phyloP scores from a whole-genome alignment of 257 asterid genomes.

The Solanum habrochaites region DNA sequence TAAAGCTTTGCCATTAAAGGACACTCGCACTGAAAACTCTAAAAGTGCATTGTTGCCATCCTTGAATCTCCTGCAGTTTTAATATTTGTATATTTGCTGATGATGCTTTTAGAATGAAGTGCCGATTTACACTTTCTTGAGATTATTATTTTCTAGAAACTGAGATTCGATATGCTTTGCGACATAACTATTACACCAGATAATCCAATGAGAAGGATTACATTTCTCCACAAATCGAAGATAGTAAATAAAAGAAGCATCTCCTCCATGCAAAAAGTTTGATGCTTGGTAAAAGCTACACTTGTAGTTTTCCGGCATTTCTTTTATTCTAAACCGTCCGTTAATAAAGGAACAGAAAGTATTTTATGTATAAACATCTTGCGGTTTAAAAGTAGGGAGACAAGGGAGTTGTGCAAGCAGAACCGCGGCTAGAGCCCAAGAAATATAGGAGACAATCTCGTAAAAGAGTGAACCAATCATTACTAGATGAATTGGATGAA shows the following conservation, averaged over 20 bases:
- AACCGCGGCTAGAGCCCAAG: constrained; percentile 76
- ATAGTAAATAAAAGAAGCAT: background rate
- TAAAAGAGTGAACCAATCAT: constrained; percentile 70
- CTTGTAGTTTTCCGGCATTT: background rate
- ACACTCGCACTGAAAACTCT: background rate
- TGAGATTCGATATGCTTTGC: background rate
- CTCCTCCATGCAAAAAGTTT: background rate
- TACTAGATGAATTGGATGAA: constrained; percentile 64
- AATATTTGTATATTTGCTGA: background rate
- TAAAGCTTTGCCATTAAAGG: background rate
- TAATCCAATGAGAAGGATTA: background rate
- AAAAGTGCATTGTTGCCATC: background rate
- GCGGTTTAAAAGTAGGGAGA: constrained; percentile 77
- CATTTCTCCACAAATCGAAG: background rate
- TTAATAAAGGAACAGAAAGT: background rate
- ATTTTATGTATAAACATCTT: background rate
- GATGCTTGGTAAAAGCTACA: background rate
- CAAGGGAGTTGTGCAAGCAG: constrained; percentile 74
- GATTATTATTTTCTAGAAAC: background rate
- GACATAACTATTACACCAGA: background rate
- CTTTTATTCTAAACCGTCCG: background rate
- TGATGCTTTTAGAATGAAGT: background rate
- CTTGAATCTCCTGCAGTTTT: background rate
- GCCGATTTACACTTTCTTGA: background rate
- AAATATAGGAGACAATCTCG: constrained; percentile 93